Evolutionary conservation across 768 basidiomycete species (phyloP), one percentile per base, ranked within the genome.

Genomic region (Boletus vinaceobasis): DNA sequence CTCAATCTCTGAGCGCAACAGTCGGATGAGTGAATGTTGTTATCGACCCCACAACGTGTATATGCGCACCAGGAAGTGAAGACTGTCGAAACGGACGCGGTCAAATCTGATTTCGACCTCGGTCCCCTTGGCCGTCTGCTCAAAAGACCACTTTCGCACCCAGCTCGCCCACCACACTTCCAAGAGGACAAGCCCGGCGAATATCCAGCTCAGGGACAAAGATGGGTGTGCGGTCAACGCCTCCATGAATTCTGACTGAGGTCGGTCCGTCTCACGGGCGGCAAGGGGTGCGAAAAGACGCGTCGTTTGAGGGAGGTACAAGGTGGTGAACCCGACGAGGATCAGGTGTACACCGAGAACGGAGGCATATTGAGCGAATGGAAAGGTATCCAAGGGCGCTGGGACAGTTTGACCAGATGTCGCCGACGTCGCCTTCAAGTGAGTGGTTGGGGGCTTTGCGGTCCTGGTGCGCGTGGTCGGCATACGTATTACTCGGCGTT

Each of bases 101-200:
- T 79, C 74, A n/a, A 77, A 54, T 55, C 67, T 73, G 52, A 71
- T 73, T 57, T 80, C 75, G 14, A 74, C 74, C 35, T 75, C 69
- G 4, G 77, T 69, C 8, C 77, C 77, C 32, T 75, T 67, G 36
- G 75, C 54, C 0, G 67, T 59, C 42, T 74, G 71, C 17, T 76
- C 75, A 14, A 79, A 75, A 65, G 74, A 78, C 87, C 85, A 88
- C 23, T 72, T 63, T 54, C 83, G 74, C 60, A 90, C 64, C 76
- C 82, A 86, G 4, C 79, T 80, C 2, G 79, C 85, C 88, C 90
- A 93, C 85, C 86, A 90, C 10, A 73, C 71, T 62, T 87, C 79
- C 35, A 88, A 64, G 3, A 88, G 54, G 5, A 68, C 60, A 1
- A 79, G 76, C 1, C 89, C 90, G 1, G 71, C 57, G 47, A 78